Conservation (phyloP, 225 moss, liverwort and hornwort genomes). For the Lunularia cruciata region DNA sequence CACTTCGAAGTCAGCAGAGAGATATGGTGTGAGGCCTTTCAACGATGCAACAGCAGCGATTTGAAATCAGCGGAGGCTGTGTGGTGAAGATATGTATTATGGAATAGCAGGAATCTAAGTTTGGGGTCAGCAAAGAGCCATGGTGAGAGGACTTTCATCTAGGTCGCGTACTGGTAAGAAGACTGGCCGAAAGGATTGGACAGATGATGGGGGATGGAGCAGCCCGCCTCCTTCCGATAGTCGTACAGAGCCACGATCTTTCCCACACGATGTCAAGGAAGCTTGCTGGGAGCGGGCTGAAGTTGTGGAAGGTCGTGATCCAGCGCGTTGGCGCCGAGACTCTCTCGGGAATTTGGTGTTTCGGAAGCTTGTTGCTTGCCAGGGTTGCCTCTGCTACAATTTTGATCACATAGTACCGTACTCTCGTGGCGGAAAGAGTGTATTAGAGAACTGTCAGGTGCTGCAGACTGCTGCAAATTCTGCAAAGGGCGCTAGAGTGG, state of each 20-base stretch:
- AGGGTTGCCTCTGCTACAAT: constrained; percentile 90
- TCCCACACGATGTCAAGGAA: constrained; percentile 79
- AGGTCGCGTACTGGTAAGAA: constrained; percentile 59
- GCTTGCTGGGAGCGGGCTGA: constrained; percentile 92
- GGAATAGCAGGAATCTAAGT: too few relatives aligned
- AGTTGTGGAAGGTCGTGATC: constrained; percentile 72
- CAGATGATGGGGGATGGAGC: constrained; percentile 22
- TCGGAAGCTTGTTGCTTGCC: constrained; percentile 75
- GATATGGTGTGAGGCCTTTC: too few relatives aligned
- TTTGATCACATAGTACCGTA: constrained; percentile 85
- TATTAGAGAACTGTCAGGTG: constrained; percentile 88
- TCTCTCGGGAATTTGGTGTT: constrained; percentile 82
- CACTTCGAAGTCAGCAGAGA: too few relatives aligned
- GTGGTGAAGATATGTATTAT: too few relatives aligned
- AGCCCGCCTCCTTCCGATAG: constrained; percentile 29
- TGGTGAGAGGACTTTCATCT: constrained; percentile 86
- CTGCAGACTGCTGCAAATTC: constrained; percentile 93
- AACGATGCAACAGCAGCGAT: too few relatives aligned
- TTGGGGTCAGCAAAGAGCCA: too few relatives aligned
- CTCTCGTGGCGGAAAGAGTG: constrained; percentile 88
- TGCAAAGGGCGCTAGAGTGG: constrained; percentile 75
- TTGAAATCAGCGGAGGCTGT: too few relatives aligned
- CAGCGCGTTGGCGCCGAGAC: constrained; percentile 84
- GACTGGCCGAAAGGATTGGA: constrained; percentile 39
- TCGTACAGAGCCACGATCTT: constrained; percentile 61